Evolutionary conservation across 345 rosid species (phyloP).

Genomic region (Euphorbia peplus): DNA sequence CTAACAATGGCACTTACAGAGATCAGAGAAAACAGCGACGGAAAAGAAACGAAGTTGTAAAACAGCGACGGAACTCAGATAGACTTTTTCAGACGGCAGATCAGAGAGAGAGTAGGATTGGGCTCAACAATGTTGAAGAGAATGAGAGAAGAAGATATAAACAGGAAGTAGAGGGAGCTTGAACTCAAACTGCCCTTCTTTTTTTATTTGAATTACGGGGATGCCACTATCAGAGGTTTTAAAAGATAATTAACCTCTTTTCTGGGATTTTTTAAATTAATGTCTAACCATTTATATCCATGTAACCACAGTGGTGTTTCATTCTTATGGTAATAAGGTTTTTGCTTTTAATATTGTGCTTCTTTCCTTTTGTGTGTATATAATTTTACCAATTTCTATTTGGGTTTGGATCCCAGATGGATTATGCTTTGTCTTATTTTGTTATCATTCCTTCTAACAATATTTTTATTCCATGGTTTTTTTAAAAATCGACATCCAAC

Average conservation of each 20-base stretch:
- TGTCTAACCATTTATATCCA: background rate
- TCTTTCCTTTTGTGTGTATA: too few relatives aligned
- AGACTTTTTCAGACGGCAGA: slow-evolving; percentile 3
- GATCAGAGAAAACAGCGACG: slow-evolving; percentile 7
- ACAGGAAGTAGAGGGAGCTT: background rate
- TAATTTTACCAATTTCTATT: too few relatives aligned
- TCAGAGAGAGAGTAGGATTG: background rate
- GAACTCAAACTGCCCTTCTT: slow-evolving; percentile 11
- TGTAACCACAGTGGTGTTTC: background rate
- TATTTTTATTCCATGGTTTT: too few relatives aligned
- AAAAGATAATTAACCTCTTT: background rate
- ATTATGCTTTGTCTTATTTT: too few relatives aligned
- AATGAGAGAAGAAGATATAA: background rate
- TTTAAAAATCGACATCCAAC: too few relatives aligned
- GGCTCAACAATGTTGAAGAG: too few relatives aligned
- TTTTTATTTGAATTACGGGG: background rate
- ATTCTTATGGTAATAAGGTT: too few relatives aligned
- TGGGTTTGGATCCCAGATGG: too few relatives aligned
- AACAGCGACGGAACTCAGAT: background rate
- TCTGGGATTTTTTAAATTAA: background rate
- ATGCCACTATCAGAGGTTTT: background rate
- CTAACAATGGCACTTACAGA: slow-evolving; percentile 10
- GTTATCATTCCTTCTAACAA: too few relatives aligned
- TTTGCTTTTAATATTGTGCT: too few relatives aligned
- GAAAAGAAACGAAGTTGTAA: background rate